Evolutionary conservation across 2,329 filamentous ascomycete genomes (phyloP).

Genomic region (Cercospora sp.): DNA sequence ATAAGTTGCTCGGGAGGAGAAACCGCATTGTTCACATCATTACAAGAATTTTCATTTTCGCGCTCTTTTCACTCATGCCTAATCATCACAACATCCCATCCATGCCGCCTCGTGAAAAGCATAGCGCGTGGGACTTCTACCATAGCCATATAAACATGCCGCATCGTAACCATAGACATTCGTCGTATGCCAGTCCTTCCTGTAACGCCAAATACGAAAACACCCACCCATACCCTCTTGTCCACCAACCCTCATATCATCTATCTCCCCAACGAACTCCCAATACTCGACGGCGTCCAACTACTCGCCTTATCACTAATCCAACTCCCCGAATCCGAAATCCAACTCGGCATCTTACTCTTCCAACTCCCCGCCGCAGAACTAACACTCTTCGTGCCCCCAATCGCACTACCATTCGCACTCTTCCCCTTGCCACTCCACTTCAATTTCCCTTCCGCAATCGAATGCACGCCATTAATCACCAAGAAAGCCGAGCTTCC

Average conservation of each 20-base stretch:
- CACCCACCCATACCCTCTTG: background rate
- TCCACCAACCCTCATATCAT: background rate
- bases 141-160: conserved; percentile 1
- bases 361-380: conserved; percentile 40
- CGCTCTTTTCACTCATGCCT: background rate
- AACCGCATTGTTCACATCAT: background rate
- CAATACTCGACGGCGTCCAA: conserved; percentile 37
- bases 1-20: background rate
- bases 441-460: conserved; percentile 83
- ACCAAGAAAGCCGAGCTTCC: conserved; percentile 79
- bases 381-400: conserved; percentile 30
- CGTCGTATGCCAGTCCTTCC: background rate
- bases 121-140: background rate
- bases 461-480: conserved; percentile 77
- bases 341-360: conserved; percentile 41
- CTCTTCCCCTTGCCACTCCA: conserved; percentile 35
- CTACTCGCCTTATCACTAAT: conserved; percentile 40
- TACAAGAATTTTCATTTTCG: background rate
- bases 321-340: conserved; percentile 41
- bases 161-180: background rate
- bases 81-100: background rate
- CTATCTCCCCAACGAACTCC: conserved; percentile 28
- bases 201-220: background rate
- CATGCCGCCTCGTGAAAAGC: background rate
- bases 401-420: conserved; percentile 1